A percentile compares a stretch with the other conserved stretches of the same genome.
These are phyloP conservation scores for Leccinum disarticulatum DNA, from an alignment of 768 basidiomycete species.

Conservation along the genomic window DNA sequence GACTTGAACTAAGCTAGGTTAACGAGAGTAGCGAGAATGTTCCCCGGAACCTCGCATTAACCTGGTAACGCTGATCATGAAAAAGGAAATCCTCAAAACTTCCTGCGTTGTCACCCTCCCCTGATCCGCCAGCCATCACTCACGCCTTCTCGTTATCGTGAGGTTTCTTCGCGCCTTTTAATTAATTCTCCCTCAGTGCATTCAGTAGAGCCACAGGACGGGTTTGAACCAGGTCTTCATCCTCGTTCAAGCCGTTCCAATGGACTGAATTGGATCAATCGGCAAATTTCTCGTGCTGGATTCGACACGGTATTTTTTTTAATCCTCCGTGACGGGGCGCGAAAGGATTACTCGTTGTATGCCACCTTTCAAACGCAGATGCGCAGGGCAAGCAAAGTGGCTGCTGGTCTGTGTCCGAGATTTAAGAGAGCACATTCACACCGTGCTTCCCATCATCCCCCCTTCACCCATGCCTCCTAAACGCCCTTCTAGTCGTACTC, in stretches of 20 bases:
- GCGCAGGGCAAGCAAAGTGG: slow-evolving; percentile 5
- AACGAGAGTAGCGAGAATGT: slow-evolving; percentile 10
- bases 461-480: slow-evolving; percentile 15
- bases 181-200: slow-evolving; percentile 26
- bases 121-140: slow-evolving; percentile 34
- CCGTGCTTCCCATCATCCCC: slow-evolving; percentile 10
- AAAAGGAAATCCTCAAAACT: slow-evolving; percentile 22
- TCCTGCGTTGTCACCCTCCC: slow-evolving; percentile 23
- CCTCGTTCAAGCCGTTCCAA: slow-evolving; percentile 15
- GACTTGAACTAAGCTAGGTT: slow-evolving; percentile 5
- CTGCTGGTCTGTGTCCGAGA: slow-evolving; percentile 10
- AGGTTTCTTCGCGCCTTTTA: slow-evolving; percentile 30
- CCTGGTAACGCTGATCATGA: slow-evolving; percentile 27
- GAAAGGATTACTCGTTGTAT: slow-evolving; percentile 7
- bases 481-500: slow-evolving; percentile 8
- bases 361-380: slow-evolving; percentile 13
- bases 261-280: slow-evolving; percentile 17
- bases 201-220: slow-evolving; percentile 14
- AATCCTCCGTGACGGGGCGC: slow-evolving; percentile 10
- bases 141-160: slow-evolving; percentile 32
- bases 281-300: slow-evolving; percentile 14
- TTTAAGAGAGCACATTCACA: slow-evolving; percentile 18
- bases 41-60: slow-evolving; percentile 9
- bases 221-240: slow-evolving; percentile 9
- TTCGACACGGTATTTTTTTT: slow-evolving; percentile 4